These are phyloP conservation scores for Pseudocercospora vitis DNA, from an alignment of 2,329 filamentous ascomycete species.

Conservation along the genomic window DNA sequence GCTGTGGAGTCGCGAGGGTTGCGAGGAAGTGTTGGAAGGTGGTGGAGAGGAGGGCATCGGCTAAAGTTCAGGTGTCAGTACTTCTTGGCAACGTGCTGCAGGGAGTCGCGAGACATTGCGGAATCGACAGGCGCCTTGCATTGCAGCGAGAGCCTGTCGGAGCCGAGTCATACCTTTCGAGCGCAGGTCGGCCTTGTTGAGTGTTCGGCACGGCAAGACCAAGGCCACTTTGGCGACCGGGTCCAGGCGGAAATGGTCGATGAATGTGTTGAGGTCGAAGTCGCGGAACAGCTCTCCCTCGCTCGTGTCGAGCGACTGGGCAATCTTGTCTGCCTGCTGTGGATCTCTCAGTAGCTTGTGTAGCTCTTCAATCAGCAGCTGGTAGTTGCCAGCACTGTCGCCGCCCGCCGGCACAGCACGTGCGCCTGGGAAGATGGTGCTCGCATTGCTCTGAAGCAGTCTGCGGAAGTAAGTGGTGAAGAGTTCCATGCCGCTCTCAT, in stretches of 20 bases:
- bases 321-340: slow-evolving; percentile 84
- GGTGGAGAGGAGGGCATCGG: slow-evolving; percentile 83
- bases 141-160: not conserved
- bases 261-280: slow-evolving; percentile 92
- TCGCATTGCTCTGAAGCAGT: slow-evolving; percentile 85
- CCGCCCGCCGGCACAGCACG: slow-evolving; percentile 58
- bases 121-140: slow-evolving; percentile 1
- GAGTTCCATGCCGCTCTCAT: slow-evolving; percentile 99
- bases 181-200: slow-evolving; percentile 76
- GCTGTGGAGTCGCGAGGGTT: slow-evolving; percentile 56
- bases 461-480: slow-evolving; percentile 94
- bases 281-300: slow-evolving; percentile 94
- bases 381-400: slow-evolving; percentile 77
- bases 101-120: slow-evolving; percentile 5
- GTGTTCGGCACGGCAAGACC: slow-evolving; percentile 82
- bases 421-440: slow-evolving; percentile 77
- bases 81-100: slow-evolving; percentile 16
- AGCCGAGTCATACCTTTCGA: slow-evolving; percentile 69
- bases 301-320: slow-evolving; percentile 84
- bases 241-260: slow-evolving; percentile 94
- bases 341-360: slow-evolving; percentile 78
- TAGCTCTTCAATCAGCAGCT: slow-evolving; percentile 79
- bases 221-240: slow-evolving; percentile 83
- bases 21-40: slow-evolving; percentile 77
- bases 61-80: slow-evolving; percentile 49